Evolutionary conservation across 176 grass and related monocot species (phyloP).

Genomic region (Puccinellia tenuiflora): DNA sequence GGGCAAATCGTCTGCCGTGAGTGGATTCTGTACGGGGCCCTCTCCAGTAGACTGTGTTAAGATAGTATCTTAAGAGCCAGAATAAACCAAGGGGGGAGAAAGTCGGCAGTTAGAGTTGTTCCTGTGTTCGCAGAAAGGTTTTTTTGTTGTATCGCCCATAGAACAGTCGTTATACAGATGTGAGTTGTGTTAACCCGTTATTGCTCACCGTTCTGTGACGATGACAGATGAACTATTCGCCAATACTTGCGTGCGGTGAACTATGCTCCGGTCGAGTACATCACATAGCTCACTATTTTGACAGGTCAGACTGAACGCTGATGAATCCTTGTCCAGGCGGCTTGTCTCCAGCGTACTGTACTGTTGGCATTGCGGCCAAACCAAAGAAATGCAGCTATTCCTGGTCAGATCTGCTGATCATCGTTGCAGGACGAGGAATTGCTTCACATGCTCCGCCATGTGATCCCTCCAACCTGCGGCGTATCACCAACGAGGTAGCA

Average conservation of each 20-base stretch:
- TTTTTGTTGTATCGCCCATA: neutral
- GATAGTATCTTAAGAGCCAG: slow-evolving; percentile 9
- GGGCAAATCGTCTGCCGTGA: neutral
- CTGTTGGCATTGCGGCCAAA: neutral
- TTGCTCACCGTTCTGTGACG: neutral
- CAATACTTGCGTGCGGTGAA: neutral
- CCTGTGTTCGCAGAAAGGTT: neutral
- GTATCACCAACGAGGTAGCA: neutral
- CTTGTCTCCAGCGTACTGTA: too few relatives aligned
- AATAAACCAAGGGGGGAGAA: slow-evolving; percentile 34
- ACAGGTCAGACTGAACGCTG: neutral
- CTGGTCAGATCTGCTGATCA: neutral
- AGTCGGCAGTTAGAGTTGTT: neutral
- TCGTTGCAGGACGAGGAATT: neutral
- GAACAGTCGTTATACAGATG: neutral
- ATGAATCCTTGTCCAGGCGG: neutral
- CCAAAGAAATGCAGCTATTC: neutral
- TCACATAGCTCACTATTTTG: neutral
- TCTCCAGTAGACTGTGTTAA: slow-evolving; percentile 2
- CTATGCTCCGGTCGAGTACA: neutral
- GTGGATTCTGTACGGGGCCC: slow-evolving; percentile 19
- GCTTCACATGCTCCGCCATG: slow-evolving; percentile 27
- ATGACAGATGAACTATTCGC: neutral
- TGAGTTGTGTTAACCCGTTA: neutral
- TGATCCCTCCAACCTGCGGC: neutral